Percentiles rank a stretch among this genome's conserved stretches.
phyloP scores from a whole-genome alignment of 129 eudicot genomes.

The Arctium minus region DNA sequence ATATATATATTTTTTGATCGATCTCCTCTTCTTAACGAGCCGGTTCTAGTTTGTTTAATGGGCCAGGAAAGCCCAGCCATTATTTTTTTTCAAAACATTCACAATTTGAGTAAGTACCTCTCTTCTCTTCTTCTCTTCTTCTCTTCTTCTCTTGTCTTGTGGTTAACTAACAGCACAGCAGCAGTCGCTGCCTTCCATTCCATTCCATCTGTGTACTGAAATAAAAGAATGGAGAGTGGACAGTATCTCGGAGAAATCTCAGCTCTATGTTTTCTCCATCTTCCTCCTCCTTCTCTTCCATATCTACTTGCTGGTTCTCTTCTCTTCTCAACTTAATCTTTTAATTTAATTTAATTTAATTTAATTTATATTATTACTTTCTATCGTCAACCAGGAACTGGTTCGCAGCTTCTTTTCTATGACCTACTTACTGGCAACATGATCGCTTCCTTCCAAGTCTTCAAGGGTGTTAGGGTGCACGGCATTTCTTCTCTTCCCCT shows the following conservation, averaged over 20 bases:
- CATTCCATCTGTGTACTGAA: too few species aligned
- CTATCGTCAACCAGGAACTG: slow-evolving; percentile 55
- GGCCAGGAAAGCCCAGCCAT: neutral
- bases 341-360: neutral
- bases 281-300: slow-evolving; percentile 52
- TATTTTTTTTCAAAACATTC: too few species aligned
- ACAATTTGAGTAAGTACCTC: too few species aligned
- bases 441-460: slow-evolving; percentile 62
- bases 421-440: slow-evolving; percentile 49
- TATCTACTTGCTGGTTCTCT: slow-evolving; percentile 54
- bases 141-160: too few species aligned
- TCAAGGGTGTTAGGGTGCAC: slow-evolving; percentile 89
- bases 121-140: too few species aligned
- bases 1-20: neutral
- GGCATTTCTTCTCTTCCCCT: slow-evolving; percentile 45
- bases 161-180: too few species aligned
- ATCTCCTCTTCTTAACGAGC: slow-evolving; percentile 31
- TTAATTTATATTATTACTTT: neutral
- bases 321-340: slow-evolving; percentile 39
- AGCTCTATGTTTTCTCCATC: slow-evolving; percentile 75
- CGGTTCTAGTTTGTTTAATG: neutral
- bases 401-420: slow-evolving; percentile 72
- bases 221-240: slow-evolving; percentile 24
- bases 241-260: slow-evolving; percentile 91
- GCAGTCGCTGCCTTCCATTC: neutral